phyloP scores from a whole-genome alignment of 108 stramenopile genomes.

The Fistulifera pelliculosa region DNA sequence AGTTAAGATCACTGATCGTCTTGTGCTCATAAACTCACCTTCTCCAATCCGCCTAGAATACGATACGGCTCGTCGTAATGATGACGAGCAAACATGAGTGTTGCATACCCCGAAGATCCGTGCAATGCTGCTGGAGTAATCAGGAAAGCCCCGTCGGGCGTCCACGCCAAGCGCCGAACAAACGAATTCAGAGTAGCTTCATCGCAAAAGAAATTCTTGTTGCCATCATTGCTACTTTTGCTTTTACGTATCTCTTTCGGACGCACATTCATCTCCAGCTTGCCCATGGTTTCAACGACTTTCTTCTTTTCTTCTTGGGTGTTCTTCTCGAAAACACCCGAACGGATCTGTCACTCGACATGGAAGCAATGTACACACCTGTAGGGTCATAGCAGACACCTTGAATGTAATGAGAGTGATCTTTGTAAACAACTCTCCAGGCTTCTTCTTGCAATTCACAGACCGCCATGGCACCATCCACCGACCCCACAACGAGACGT shows the following conservation, averaged over 20 bases:
- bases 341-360: constrained; percentile 83
- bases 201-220: constrained; percentile 72
- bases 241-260: constrained; percentile 26
- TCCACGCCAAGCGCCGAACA: constrained; percentile 85
- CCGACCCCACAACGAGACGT: constrained; percentile 57
- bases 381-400: constrained; percentile 82
- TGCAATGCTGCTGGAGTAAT: constrained; percentile 85
- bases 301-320: constrained; percentile 36
- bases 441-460: neutral
- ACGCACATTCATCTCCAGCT: constrained; percentile 31
- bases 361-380: constrained; percentile 75
- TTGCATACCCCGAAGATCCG: constrained; percentile 52
- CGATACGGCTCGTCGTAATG: constrained; percentile 71
- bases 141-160: constrained; percentile 86
- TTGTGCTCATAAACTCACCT: constrained; percentile 24
- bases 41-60: constrained; percentile 68
- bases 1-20: neutral
- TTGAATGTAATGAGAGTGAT: constrained; percentile 82
- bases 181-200: constrained; percentile 83
- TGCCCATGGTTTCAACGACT: constrained; percentile 10
- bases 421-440: constrained; percentile 61
- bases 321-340: constrained; percentile 60
- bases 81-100: constrained; percentile 71
- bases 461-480: constrained; percentile 43
- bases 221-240: constrained; percentile 4